These are phyloP conservation scores for Raphanus hybrid DNA, from an alignment of 441 rosid species.

Conservation along the genomic window DNA sequence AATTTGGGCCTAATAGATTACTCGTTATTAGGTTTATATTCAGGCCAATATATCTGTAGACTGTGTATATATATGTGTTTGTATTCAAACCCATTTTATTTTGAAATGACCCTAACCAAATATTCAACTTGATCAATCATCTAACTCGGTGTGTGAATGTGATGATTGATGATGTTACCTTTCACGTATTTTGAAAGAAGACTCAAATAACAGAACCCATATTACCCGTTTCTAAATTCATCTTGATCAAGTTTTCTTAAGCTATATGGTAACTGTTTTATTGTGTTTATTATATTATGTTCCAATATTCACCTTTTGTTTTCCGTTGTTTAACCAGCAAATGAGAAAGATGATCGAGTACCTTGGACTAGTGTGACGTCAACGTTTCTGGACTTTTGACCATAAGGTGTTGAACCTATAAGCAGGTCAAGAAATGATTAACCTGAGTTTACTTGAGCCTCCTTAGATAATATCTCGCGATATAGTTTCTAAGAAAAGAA, in stretches of 20 bases:
- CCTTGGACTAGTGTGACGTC: conserved; percentile 13
- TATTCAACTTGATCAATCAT: not conserved
- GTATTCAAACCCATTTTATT: not conserved
- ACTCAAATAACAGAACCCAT: not conserved
- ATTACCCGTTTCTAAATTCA: not conserved
- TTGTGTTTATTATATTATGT: not conserved
- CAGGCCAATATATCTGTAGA: not conserved
- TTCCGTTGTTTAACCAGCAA: not conserved
- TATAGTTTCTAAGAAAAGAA: conserved; percentile 1
- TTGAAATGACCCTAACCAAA: not conserved
- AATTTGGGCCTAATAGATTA: not conserved
- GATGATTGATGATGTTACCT: not conserved
- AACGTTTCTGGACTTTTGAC: conserved; percentile 12
- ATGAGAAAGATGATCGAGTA: not conserved
- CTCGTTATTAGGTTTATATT: not conserved
- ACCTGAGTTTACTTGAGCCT: not conserved
- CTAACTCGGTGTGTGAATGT: not conserved
- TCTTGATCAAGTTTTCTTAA: not conserved
- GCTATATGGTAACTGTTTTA: not conserved
- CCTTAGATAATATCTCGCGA: not conserved
- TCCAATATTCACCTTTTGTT: not conserved
- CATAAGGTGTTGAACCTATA: not conserved
- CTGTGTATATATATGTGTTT: not conserved
- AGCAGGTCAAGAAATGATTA: conserved; percentile 1
- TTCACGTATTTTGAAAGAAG: not conserved